phyloP scores from a whole-genome alignment of 768 basidiomycete species.

The Auriculariales sp. region DNA sequence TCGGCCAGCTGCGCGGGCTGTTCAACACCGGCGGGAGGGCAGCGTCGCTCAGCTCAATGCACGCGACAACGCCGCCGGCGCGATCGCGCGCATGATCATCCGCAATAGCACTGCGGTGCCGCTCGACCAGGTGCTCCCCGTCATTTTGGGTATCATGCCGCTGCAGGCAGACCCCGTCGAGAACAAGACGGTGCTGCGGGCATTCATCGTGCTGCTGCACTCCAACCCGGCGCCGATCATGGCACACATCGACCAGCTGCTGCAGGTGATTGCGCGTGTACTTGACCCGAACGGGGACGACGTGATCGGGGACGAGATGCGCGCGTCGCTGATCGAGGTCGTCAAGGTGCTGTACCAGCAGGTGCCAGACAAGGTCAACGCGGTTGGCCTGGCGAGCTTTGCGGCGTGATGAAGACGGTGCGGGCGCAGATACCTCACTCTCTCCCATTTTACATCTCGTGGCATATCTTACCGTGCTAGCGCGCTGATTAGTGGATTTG shows the following conservation, averaged over 20 bases:
- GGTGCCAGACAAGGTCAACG: slow-evolving; percentile 66
- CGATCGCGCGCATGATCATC: slow-evolving; percentile 75
- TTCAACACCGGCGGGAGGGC: slow-evolving; percentile 56
- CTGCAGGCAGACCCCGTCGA: slow-evolving; percentile 81
- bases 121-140: slow-evolving; percentile 79
- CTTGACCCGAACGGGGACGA: slow-evolving; percentile 62
- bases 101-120: slow-evolving; percentile 70
- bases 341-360: slow-evolving; percentile 57
- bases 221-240: slow-evolving; percentile 54
- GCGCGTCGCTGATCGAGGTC: slow-evolving; percentile 60
- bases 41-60: slow-evolving; percentile 57
- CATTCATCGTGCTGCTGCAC: slow-evolving; percentile 78
- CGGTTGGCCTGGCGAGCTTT: slow-evolving; percentile 48
- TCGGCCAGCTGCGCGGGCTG: slow-evolving; percentile 65
- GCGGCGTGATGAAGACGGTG: too few species aligned
- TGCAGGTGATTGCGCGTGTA: slow-evolving; percentile 68
- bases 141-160: slow-evolving; percentile 71
- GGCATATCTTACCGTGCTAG: too few species aligned
- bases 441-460: too few species aligned
- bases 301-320: slow-evolving; percentile 68
- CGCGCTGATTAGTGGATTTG: too few species aligned
- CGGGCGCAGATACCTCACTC: too few species aligned
- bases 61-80: slow-evolving; percentile 92
- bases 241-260: slow-evolving; percentile 63
- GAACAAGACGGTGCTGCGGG: slow-evolving; percentile 78